Base-by-base conservation (phyloP, 192 early-diverging fungal genomes). In the Entrophospora sp. region DNA sequence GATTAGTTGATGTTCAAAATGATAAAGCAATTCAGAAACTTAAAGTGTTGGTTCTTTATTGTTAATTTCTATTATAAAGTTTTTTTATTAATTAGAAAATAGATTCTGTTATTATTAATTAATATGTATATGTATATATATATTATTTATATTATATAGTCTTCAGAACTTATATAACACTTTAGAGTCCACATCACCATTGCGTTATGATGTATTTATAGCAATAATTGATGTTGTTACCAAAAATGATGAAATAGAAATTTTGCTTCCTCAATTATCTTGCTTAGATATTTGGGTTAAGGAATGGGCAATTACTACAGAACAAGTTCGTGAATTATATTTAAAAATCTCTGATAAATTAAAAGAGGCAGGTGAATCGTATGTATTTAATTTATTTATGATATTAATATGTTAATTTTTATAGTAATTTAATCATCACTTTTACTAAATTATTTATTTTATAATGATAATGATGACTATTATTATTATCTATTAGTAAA, bases 141-240 rank as follows among this genome's bases (percentile, higher is more conserved):
- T 62, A 48, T 48, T 71, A 35, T 71, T 81, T 27, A 74, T 75
- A 46, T 14, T 72, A 16, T 59, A 10, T 34, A 89, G 87, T 46
- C 80, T 88, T 5, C 78, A 80, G 69, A 94, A 91, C 79, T 79
- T 95, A 56, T 97, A 90, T 83, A 95, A 94, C 76, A 79, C 86
- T 59, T 75, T 89, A 31, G 81, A 81, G 38, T 70, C 70, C 38
- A 72, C 69, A 49, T 80, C 71, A 18, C 58, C 78, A 56, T 79
- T 79, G 57, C 86, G 85, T 32, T 85, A 77, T 68, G 66, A 81
- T 22, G 86, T 89, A 61, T 95, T 91, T 69, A 56, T 76, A 43
- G 77, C 84, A 61, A 87, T 97, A 66, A 77, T 94, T 25, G 80
- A 81, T 37, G 80, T 90, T 67, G 92, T 91, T 16, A 76, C 80